Conservation (phyloP, 768 basidiomycete genomes). For the Pilatotrama ljubarskyi region DNA sequence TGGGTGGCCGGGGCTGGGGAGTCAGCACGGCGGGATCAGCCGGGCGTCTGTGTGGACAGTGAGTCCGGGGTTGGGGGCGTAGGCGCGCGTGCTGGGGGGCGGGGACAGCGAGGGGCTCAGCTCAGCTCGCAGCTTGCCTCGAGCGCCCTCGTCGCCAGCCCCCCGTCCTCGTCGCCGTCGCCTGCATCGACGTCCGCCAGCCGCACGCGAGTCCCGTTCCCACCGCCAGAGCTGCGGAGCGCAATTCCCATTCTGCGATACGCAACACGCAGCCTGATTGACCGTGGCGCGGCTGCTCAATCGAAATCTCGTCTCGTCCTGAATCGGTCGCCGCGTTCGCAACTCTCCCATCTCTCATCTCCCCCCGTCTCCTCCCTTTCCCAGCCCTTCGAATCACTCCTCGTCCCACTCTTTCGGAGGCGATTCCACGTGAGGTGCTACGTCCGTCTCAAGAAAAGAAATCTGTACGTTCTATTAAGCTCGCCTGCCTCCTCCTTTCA, state of each 20-base stretch:
- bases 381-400: conserved; percentile 23
- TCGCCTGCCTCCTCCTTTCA: conserved; percentile 16
- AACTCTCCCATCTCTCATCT: conserved; percentile 23
- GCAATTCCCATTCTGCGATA: background rate
- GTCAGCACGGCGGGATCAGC: conserved; percentile 13
- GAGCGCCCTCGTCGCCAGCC: background rate
- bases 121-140: background rate
- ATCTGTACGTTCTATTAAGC: conserved; percentile 20
- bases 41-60: conserved; percentile 2
- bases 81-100: background rate
- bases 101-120: background rate
- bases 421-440: conserved; percentile 19
- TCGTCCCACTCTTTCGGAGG: conserved; percentile 22
- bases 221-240: background rate
- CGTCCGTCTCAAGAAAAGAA: conserved; percentile 9
- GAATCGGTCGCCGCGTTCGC: conserved; percentile 23
- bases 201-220: background rate
- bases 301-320: conserved; percentile 16
- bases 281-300: conserved; percentile 19
- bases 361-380: conserved; percentile 20
- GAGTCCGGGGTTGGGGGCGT: conserved; percentile 7
- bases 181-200: background rate
- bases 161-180: background rate
- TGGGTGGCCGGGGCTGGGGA: background rate
- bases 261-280: conserved; percentile 11